Conservation (phyloP, 176 grass and related monocot species). For the Guadua angustifolia region DNA sequence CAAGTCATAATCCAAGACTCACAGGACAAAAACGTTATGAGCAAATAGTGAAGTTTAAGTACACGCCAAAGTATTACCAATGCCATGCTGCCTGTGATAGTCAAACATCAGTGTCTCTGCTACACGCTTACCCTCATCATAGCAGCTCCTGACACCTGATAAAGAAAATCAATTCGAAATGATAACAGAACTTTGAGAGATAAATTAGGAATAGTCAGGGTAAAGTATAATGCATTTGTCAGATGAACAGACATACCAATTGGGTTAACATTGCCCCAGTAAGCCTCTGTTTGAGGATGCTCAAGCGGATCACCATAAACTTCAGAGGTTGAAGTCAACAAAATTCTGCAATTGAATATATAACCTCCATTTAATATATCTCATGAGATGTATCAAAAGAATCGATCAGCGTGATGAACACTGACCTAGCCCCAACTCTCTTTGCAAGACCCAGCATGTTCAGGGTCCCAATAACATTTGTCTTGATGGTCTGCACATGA, state of each 20-base stretch:
- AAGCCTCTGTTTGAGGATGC: slow-evolving; percentile 95
- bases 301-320: slow-evolving; percentile 97
- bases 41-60: slow-evolving; percentile 35
- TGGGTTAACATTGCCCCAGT: slow-evolving; percentile 99
- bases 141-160: slow-evolving; percentile 97
- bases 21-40: slow-evolving; percentile 12
- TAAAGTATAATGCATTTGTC: slow-evolving; percentile 22
- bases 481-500: slow-evolving; percentile 89
- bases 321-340: slow-evolving; percentile 98
- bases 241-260: slow-evolving; percentile 70
- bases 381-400: slow-evolving; percentile 15
- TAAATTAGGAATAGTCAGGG: slow-evolving; percentile 25
- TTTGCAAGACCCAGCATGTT: slow-evolving; percentile 99
- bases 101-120: slow-evolving; percentile 99
- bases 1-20: background rate
- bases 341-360: slow-evolving; percentile 65
- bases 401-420: slow-evolving; percentile 15
- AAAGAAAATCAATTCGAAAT: slow-evolving; percentile 38
- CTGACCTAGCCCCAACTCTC: slow-evolving; percentile 94
- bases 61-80: slow-evolving; percentile 63
- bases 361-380: slow-evolving; percentile 8
- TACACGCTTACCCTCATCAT: slow-evolving; percentile 99
- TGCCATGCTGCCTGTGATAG: slow-evolving; percentile 99
- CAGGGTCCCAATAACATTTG: slow-evolving; percentile 97
- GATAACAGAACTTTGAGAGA: background rate